Evolutionary conservation across 495 filamentous ascomycete species (phyloP).

Genomic region (Lichenothelia convexa): DNA sequence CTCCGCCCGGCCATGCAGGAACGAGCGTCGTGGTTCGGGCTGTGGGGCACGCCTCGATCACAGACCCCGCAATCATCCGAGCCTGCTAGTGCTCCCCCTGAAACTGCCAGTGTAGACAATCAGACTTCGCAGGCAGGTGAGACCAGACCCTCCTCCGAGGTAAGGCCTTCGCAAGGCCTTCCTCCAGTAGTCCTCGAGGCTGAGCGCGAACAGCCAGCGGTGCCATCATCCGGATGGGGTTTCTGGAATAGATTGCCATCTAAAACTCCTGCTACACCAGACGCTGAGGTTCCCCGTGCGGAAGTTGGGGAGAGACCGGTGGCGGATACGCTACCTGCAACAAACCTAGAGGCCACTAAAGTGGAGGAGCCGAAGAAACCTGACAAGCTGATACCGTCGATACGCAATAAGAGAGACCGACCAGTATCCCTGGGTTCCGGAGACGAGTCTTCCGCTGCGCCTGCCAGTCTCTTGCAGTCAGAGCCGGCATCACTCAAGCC

Average conservation of each 20-base stretch:
- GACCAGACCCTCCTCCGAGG: neutral
- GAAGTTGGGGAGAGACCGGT: conserved; percentile 47
- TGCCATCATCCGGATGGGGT: conserved; percentile 56
- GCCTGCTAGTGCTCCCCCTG: conserved; percentile 12
- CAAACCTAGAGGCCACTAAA: conserved; percentile 40
- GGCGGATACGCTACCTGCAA: conserved; percentile 45
- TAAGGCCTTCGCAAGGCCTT: too few species aligned
- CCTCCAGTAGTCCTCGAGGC: neutral
- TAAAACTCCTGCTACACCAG: conserved; percentile 22
- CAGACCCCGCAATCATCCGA: conserved; percentile 19
- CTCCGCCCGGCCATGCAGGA: too few species aligned
- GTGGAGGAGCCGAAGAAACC: conserved; percentile 29
- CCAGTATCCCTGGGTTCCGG: neutral
- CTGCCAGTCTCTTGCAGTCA: neutral
- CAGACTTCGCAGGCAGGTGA: neutral
- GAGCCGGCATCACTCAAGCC: neutral
- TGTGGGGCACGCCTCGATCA: too few species aligned
- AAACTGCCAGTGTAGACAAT: neutral
- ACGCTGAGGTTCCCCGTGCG: conserved; percentile 27
- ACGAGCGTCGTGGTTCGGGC: conserved; percentile 24
- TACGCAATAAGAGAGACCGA: neutral
- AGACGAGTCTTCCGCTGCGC: neutral
- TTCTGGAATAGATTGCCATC: conserved; percentile 62
- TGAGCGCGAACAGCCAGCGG: conserved; percentile 1
- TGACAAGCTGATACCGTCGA: conserved; percentile 17